phyloP scores from a whole-genome alignment of 1,284 basidiomycete species.

The Chalciporus piperatoides region DNA sequence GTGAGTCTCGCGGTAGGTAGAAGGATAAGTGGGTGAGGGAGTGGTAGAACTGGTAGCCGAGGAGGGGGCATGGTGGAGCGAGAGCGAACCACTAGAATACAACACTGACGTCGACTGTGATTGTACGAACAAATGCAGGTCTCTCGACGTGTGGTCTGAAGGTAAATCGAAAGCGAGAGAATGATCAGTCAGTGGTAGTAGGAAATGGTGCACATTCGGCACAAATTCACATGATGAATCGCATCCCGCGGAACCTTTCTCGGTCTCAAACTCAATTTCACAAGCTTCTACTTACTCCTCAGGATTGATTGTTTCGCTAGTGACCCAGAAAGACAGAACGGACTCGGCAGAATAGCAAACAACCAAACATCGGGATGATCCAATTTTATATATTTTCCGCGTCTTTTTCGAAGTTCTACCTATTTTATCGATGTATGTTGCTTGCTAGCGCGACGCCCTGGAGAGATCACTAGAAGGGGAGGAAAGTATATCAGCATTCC shows the following conservation, averaged over 20 bases:
- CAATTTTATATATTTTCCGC: conserved; percentile 47
- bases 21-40: conserved; percentile 62
- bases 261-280: neutral
- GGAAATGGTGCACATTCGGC: neutral
- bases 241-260: neutral
- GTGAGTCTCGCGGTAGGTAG: conserved; percentile 64
- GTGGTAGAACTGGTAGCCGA: conserved; percentile 56
- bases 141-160: neutral
- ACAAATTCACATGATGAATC: neutral
- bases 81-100: neutral
- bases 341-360: neutral
- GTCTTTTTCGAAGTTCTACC: conserved; percentile 61
- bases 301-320: too few relatives aligned
- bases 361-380: neutral
- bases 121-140: neutral
- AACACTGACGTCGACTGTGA: neutral
- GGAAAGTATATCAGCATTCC: conserved; percentile 1
- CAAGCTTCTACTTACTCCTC: too few relatives aligned
- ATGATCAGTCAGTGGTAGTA: too few relatives aligned
- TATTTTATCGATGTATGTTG: conserved; percentile 39
- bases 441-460: conserved; percentile 22
- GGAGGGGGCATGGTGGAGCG: conserved; percentile 21
- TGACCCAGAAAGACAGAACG: too few relatives aligned
- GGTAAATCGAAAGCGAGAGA: too few relatives aligned
- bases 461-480: conserved; percentile 27